Percentiles rank a stretch among this genome's conserved stretches.
Evolutionary conservation across 1,284 basidiomycete genomes (phyloP).

Genomic region (Coniferiporia sulphurascens): DNA sequence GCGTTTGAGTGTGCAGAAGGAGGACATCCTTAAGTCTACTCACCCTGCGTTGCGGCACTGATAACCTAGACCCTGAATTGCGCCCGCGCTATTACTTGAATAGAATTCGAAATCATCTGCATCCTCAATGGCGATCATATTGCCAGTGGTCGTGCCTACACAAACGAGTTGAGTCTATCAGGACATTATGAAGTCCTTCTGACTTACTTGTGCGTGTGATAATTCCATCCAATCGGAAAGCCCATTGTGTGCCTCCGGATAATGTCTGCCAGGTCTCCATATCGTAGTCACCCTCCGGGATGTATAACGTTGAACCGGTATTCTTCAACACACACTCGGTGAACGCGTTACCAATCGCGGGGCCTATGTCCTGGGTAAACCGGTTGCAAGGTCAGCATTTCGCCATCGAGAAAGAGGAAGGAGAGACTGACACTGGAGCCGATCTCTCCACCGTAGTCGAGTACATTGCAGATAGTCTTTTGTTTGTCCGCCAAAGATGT

Average conservation of each 20-base stretch:
- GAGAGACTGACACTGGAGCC: conserved; percentile 24
- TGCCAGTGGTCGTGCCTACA: conserved; percentile 28
- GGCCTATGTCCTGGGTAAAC: conserved; percentile 28
- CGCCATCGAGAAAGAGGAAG: neutral
- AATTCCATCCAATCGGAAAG: conserved; percentile 26
- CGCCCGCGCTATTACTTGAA: conserved; percentile 32
- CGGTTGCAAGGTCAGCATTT: neutral
- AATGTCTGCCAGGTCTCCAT: conserved; percentile 23
- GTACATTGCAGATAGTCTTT: conserved; percentile 29
- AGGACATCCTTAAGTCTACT: neutral
- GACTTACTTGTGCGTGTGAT: conserved; percentile 22
- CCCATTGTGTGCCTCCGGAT: conserved; percentile 23
- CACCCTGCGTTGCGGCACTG: conserved; percentile 31
- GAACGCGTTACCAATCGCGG: conserved; percentile 31
- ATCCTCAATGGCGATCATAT: conserved; percentile 31
- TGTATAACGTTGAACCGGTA: conserved; percentile 22
- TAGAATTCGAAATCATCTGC: conserved; percentile 35
- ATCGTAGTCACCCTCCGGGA: conserved; percentile 23
- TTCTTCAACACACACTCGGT: conserved; percentile 24
- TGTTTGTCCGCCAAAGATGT: conserved; percentile 26
- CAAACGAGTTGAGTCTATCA: neutral
- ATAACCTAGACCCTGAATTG: conserved; percentile 32
- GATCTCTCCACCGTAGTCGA: conserved; percentile 29
- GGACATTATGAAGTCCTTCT: neutral
- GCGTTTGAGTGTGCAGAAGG: neutral